Base-by-base conservation (phyloP, 2,329 filamentous ascomycete species). In the Diplodia seriata region DNA sequence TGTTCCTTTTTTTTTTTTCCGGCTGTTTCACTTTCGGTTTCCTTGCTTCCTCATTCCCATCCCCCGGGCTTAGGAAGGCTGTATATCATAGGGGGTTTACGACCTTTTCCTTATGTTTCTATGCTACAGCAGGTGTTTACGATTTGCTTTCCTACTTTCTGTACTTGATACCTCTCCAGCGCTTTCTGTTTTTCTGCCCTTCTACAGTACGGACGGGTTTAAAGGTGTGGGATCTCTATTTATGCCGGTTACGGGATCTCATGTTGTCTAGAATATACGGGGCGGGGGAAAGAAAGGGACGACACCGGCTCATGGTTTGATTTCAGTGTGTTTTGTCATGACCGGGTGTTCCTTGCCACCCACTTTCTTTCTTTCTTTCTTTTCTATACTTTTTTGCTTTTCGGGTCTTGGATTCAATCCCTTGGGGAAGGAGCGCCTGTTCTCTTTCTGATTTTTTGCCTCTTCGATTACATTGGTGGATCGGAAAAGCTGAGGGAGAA, bases 151-250 rank as follows among this genome's bases (percentile, higher is more conserved):
- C 26, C 15, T 65, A 47, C 50, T 55, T 65, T 47, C 62, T 65
- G 62, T 65, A 65, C 62, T 65, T 38, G 62, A 65, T 65, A 65
- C 62, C 62, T 65, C 62, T 51, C 36, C 36, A 65, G 62, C 62
- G 62, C 23, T 62, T 65, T 65, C 50, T 63, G n/a, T 29, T 65
- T 63, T 63, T 49, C 47, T 20, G 59, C 29, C 43, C n/a, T 63
- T 63, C 59, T 63, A 63, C 47, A 51, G 15, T 29, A 38, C 43
- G 59, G 31, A 63, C 47, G 59, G 59, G 47, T 61, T 51, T 38
- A 47, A 51, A 29, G 47, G 47, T n/a, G 20, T 49, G 59, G 40
- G 59, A 63, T 63, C 59, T 63, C 59, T 51, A 20, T 51, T 63
- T 43, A 63, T 63, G 59, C 59, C 59, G 59, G 59, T 63, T 63